phyloP scores from a whole-genome alignment of 129 eudicot species.

The Mikania micrantha region DNA sequence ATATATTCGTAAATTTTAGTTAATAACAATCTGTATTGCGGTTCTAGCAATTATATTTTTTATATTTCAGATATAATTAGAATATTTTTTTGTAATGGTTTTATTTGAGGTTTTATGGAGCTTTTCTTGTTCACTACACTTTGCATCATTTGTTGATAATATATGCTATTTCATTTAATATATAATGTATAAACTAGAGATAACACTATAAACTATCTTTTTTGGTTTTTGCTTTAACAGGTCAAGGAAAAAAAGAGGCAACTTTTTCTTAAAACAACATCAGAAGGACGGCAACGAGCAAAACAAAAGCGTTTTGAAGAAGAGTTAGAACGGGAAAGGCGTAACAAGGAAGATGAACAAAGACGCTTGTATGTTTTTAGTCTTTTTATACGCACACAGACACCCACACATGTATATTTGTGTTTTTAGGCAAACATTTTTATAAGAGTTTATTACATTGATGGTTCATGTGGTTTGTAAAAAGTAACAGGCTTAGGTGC shows the following conservation, averaged over 20 bases:
- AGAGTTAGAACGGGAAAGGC: slow-evolving; percentile 72
- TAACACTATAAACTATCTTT: not conserved
- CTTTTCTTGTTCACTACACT: too few relatives aligned
- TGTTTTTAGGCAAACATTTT: not conserved
- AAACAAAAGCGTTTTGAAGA: slow-evolving; percentile 88
- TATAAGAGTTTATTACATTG: too few relatives aligned
- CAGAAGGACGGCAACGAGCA: slow-evolving; percentile 96
- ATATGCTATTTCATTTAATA: not conserved
- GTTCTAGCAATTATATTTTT: too few relatives aligned
- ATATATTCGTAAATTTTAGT: not conserved
- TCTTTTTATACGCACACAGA: not conserved
- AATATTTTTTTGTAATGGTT: not conserved
- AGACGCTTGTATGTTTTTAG: slow-evolving; percentile 57
- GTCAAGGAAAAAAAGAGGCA: slow-evolving; percentile 91
- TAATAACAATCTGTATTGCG: too few relatives aligned
- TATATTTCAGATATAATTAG: not conserved
- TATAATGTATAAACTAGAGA: not conserved
- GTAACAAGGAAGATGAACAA: slow-evolving; percentile 81
- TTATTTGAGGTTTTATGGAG: not conserved
- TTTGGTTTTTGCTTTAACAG: slow-evolving; percentile 29
- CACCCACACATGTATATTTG: not conserved
- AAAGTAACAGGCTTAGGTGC: too few relatives aligned
- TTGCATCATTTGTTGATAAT: not conserved
- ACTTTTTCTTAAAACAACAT: slow-evolving; percentile 80
- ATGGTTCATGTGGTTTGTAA: too few relatives aligned